Base-by-base conservation (phyloP, 192 early-diverging fungal species). In the Coemansia sp. region DNA sequence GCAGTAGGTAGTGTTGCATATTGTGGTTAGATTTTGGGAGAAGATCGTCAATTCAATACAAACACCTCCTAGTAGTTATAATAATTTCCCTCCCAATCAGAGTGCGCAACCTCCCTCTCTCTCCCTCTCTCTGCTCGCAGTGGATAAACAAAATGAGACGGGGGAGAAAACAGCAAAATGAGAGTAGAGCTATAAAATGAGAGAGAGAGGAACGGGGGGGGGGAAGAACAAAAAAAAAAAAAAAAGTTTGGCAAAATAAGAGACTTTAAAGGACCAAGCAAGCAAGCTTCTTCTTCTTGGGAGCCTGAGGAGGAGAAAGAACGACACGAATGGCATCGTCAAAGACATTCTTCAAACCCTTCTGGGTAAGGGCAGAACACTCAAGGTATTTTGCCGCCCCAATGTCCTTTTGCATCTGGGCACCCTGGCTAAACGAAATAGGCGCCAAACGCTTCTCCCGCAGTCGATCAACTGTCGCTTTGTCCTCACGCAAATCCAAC, bases 251-350 rank as follows among this genome's bases (percentile, higher is more conserved):
- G 16, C 38, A 27, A 32, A 27, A 41, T 12, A 29, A 22, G 22
- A 45, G 11, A 35, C 18, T 11, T 80, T 84, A 90, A 68, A 92
- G 71, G 56, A 92, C 76, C 26, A 76, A 43, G 64, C 90, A 92
- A 60, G 81, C 83, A n/a, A n/a, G n/a, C 78, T 83, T 88, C 38
- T 53, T 67, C 57, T 77, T 77, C 70, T 79, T 86, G 41, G 52
- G 68, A 13, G 77, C 78, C 43, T 77, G 73, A 6, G 85, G 66
- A 11, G 90, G 90, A 49, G 69, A 69, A 41, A 98, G 78, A 13
- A 94, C 95, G 5, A 93, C 92, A 38, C 93, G 84, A 58, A 96
- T 98, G 16, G 95, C 95, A 52, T 95, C 92, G 64, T 98, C 95
- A 83, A 98, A 98, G 13, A 98, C 93, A 58, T 87, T 93, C 82